Base-by-base conservation (phyloP, 129 eudicot species). In the Helichrysum umbraculigerum region DNA sequence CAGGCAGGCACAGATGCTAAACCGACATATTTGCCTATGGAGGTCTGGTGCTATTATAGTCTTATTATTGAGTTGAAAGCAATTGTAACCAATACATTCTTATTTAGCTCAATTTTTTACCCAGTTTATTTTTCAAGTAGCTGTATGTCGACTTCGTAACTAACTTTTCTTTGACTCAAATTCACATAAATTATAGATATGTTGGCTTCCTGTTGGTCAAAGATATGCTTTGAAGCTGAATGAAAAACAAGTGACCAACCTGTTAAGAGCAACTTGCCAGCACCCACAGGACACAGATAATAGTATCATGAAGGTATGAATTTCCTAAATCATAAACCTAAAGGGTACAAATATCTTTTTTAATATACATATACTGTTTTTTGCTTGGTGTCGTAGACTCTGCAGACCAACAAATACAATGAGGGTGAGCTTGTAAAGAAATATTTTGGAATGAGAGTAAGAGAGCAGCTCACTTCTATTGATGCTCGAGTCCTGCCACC, bases 401-500 rank as follows among this genome's bases (percentile, higher is more conserved):
- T 87, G 12, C 3, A 20, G 1, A 21, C 73, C 15, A 91, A 91
- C 56, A 68, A 75, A 4, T 94, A 88, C 79, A 77, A 83, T 29
- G 11, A 19, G 0, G 85, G 84, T 47, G 21, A 11, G 4, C 79
- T 90, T 41, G 90, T 83, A 8, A 76, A 32, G 17, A 54, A 21
- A 6, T 96, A 91, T 21, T 94, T 94, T 85, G 99, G 99, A 2
- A 82, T 94, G 77, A 54, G 77, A 57, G 86, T 94, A 10, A 47
- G 35, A 3, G 72, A 81, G 44, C 68, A 76, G 7, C 81, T 85
- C 6, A 70, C 91, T 3, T n/a, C 83, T 0, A 71, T 94, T 29
- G 89, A 91, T n/a, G 98, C 97, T 5, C 84, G 98, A 0, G 90
- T 94, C n/a, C 83, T 94, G 51, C 91, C 86, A 9, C 80, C 96